Evolutionary conservation across 495 filamentous ascomycete species (phyloP).

Genomic region (Lepidopterella palustris): DNA sequence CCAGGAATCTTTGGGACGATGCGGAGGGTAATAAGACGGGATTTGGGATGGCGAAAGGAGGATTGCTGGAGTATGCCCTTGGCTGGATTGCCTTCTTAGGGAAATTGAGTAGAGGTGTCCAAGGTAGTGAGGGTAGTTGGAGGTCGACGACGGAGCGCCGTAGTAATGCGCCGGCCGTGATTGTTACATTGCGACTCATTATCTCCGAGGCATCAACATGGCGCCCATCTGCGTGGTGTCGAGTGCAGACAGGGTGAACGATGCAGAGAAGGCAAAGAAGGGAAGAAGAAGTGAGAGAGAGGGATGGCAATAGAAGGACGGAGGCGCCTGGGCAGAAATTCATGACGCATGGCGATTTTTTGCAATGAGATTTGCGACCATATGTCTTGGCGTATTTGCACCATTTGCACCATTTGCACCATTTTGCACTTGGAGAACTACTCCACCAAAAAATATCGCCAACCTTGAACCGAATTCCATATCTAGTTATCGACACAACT

Average conservation of each 20-base stretch:
- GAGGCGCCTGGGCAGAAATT: no score
- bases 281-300: no score
- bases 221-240: slow-evolving; percentile 3
- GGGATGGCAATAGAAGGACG: no score
- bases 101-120: background rate
- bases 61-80: background rate
- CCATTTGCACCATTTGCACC: no score
- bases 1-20: background rate
- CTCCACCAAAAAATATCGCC: background rate
- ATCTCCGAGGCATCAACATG: slow-evolving; percentile 26
- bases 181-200: slow-evolving; percentile 50
- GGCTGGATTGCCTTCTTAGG: background rate
- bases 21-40: background rate
- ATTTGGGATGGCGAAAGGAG: background rate
- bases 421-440: no score
- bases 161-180: slow-evolving; percentile 45
- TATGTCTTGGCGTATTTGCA: background rate
- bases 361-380: background rate
- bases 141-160: slow-evolving; percentile 37
- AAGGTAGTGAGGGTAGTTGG: background rate
- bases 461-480: no score
- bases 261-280: background rate
- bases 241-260: background rate
- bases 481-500: no score
- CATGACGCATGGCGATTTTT: background rate